Conservation (phyloP, 345 rosid genomes). For the Acer campestre region DNA sequence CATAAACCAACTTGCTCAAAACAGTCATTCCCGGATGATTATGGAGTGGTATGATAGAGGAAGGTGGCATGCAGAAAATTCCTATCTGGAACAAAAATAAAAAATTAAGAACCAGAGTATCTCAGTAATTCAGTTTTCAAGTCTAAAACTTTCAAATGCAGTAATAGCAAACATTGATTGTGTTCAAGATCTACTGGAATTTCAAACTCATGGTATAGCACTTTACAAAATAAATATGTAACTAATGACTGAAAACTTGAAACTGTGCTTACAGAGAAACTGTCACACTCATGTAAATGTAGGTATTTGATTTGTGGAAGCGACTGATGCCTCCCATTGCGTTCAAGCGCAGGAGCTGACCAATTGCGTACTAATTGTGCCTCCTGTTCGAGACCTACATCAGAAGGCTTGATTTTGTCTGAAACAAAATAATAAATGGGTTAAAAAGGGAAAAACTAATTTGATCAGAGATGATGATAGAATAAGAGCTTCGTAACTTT, state of each 20-base stretch:
- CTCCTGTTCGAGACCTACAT: slow-evolving; percentile 95
- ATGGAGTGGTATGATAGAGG: slow-evolving; percentile 90
- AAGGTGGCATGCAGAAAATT: slow-evolving; percentile 91
- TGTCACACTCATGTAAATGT: slow-evolving; percentile 88
- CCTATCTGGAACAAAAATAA: slow-evolving; percentile 65
- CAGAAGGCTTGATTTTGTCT: slow-evolving; percentile 96
- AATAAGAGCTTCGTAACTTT: not conserved
- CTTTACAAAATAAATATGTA: slow-evolving; percentile 1
- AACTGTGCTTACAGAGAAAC: slow-evolving; percentile 78
- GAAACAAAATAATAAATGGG: slow-evolving; percentile 33
- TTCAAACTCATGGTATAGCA: not conserved
- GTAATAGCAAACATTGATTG: slow-evolving; percentile 7
- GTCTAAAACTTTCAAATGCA: slow-evolving; percentile 1
- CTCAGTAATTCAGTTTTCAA: slow-evolving; percentile 13
- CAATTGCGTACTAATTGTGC: slow-evolving; percentile 74
- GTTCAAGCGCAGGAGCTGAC: slow-evolving; percentile 56
- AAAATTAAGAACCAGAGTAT: slow-evolving; percentile 12
- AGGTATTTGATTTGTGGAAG: slow-evolving; percentile 77
- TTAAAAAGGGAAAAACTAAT: slow-evolving; percentile 14
- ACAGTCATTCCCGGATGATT: slow-evolving; percentile 98
- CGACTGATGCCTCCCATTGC: slow-evolving; percentile 68
- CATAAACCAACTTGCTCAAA: slow-evolving; percentile 87
- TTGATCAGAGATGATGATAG: not conserved
- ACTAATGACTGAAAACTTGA: slow-evolving; percentile 7
- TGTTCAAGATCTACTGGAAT: not conserved